Evolutionary conservation across 2,329 filamentous ascomycete genomes (phyloP), one percentile per base, ranked within the genome.

Genomic region (Clonostachys solani): DNA sequence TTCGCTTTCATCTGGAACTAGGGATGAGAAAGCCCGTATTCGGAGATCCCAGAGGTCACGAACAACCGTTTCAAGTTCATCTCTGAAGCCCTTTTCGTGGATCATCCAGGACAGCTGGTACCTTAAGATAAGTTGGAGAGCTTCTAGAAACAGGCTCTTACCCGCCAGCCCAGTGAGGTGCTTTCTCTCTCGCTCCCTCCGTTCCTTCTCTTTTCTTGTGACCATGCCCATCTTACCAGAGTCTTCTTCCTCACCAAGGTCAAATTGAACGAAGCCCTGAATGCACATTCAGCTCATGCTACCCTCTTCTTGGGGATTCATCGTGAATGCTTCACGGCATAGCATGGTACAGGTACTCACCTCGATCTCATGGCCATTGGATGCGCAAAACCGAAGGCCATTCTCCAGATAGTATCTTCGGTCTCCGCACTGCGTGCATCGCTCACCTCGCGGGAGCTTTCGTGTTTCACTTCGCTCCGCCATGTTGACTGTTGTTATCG

Each of bases 41-140:
- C 89, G 81, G 44, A 96, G 69, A 45, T 85, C 77, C 92, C 94
- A 99, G 13, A 99, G 77, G 61, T 96, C 91, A 49, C 84, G 81
- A 6, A 95, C 83, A 10, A 95, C 74, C 8, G 72, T 84, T 72
- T 95, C 90, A 12, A 96, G 74, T 56, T 95, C 86, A 5, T 73
- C 64, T 2, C 86, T 84, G 43, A 94, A 76, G 0, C 79, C 78
- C 60, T 84, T 83, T 6, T 75, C 71, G 18, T 79, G 70, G 13
- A 95, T 72, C 33, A 97, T 72, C 75, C 86, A 92, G 59, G 80
- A 68, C 15, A 89, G 70, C 69, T 97, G 92, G 60, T 87, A 89
- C 62, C 91, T 83, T 29, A 99, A 71, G 43, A 97, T 78, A 33
- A 96, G 73, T 65, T 97, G 92, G 49, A 95, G 80, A 52, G 83